These are phyloP conservation scores for Coniferiporia weirii DNA, from an alignment of 1,284 basidiomycete species.

Conservation along the genomic window DNA sequence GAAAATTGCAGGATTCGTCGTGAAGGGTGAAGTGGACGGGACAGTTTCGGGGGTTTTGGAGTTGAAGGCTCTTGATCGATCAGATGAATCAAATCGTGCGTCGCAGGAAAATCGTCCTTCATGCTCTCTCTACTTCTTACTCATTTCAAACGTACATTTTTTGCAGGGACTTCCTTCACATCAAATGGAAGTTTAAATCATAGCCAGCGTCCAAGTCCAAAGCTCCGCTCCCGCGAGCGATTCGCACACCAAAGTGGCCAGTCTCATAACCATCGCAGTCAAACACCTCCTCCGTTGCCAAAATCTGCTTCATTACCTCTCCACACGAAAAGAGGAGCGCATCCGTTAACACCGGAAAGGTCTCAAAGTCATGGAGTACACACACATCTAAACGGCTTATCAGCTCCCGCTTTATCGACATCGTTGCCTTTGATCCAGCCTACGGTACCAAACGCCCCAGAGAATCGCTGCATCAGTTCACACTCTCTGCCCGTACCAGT, in stretches of 20 bases:
- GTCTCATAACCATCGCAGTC: constrained; percentile 37
- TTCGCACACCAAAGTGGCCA: constrained; percentile 22
- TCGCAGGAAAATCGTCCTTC: neutral
- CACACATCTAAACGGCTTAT: neutral
- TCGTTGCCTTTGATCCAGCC: constrained; percentile 12
- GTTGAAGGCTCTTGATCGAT: constrained; percentile 62
- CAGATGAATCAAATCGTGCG: constrained; percentile 58
- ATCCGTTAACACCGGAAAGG: constrained; percentile 29
- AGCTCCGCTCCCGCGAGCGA: constrained; percentile 24
- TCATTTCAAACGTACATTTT: constrained; percentile 4
- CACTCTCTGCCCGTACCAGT: neutral
- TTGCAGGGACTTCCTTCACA: constrained; percentile 4
- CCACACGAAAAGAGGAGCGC: constrained; percentile 38
- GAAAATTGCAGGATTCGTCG: constrained; percentile 55
- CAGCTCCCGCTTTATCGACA: constrained; percentile 3
- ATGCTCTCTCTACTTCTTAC: constrained; percentile 14
- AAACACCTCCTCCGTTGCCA: constrained; percentile 75
- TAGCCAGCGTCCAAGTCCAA: constrained; percentile 11
- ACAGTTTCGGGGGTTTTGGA: constrained; percentile 61
- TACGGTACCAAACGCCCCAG: constrained; percentile 2
- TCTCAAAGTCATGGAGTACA: neutral
- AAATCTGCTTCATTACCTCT: constrained; percentile 74
- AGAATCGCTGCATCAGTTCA: constrained; percentile 9
- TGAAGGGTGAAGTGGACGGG: constrained; percentile 68
- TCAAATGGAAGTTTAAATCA: constrained; percentile 11